A percentile compares a stretch with the other conserved stretches of the same genome.
phyloP scores from a whole-genome alignment of 805 yeast species.

The Saturnispora diversa region DNA sequence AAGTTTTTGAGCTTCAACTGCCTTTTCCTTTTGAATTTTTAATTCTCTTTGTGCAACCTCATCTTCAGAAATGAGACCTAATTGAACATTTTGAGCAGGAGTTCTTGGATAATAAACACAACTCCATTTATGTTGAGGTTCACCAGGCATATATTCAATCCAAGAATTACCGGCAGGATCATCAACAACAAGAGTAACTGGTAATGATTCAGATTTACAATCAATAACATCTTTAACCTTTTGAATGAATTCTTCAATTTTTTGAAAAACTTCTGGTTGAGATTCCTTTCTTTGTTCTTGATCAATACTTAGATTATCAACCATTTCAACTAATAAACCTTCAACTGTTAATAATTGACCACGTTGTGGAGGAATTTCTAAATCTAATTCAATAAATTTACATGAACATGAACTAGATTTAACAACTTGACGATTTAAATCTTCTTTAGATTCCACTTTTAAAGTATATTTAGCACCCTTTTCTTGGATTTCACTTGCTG shows the following conservation, averaged over 20 bases:
- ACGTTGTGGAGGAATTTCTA: constrained; percentile 91
- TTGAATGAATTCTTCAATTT: constrained; percentile 61
- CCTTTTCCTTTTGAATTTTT: constrained; percentile 14
- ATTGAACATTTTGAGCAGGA: constrained; percentile 76
- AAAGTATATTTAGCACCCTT: constrained; percentile 72
- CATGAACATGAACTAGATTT: constrained; percentile 82
- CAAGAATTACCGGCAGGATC: constrained; percentile 98
- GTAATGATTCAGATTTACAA: constrained; percentile 63
- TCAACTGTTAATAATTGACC: constrained; percentile 92
- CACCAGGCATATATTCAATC: constrained; percentile 84
- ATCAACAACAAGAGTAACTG: constrained; percentile 70
- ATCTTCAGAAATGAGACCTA: constrained; percentile 73
- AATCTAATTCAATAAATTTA: constrained; percentile 73
- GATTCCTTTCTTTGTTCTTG: constrained; percentile 70
- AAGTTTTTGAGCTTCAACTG: constrained; percentile 13
- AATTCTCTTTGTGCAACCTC: constrained; percentile 49
- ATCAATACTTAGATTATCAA: constrained; percentile 68
- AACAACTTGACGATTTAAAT: constrained; percentile 84
- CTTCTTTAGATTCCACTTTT: constrained; percentile 58
- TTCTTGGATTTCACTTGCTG: constrained; percentile 89
- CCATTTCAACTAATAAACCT: constrained; percentile 78
- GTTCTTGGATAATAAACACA: constrained; percentile 74
- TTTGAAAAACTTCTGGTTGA: constrained; percentile 68
- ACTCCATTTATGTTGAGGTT: constrained; percentile 85
- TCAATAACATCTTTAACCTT: constrained; percentile 52